These are phyloP conservation scores for Ilex paraguariensis DNA, from an alignment of 305 asterid genomes.

Conservation along the genomic window DNA sequence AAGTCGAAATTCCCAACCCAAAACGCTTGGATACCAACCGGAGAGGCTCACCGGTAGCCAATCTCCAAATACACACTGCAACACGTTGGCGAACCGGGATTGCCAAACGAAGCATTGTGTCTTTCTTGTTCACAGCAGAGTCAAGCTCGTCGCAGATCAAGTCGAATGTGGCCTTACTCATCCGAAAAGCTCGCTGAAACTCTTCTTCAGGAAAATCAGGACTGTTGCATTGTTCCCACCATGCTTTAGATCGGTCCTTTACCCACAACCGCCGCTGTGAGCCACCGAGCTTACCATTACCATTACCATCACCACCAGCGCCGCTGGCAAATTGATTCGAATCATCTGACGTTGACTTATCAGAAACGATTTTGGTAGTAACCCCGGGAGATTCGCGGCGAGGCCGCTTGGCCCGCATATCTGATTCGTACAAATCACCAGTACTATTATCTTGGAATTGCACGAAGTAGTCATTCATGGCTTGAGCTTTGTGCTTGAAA, in stretches of 20 bases:
- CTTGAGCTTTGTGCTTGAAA: background rate
- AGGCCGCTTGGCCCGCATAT: background rate
- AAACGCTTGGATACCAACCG: slow-evolving; percentile 57
- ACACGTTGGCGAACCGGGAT: slow-evolving; percentile 62
- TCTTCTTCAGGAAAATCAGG: slow-evolving; percentile 41
- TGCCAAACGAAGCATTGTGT: slow-evolving; percentile 45
- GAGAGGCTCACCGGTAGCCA: slow-evolving; percentile 65
- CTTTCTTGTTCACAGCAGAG: slow-evolving; percentile 32
- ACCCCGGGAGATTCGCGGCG: background rate
- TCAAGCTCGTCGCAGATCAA: slow-evolving; percentile 44
- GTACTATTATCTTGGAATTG: background rate
- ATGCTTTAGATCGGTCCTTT: slow-evolving; percentile 43
- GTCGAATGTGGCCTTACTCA: slow-evolving; percentile 46
- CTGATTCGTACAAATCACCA: background rate
- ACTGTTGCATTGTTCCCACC: slow-evolving; percentile 55
- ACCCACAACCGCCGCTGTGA: slow-evolving; percentile 44
- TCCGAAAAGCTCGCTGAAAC: slow-evolving; percentile 34
- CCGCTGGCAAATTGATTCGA: background rate
- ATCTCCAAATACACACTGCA: slow-evolving; percentile 56
- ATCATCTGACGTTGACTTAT: background rate
- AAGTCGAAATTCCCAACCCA: slow-evolving; percentile 57
- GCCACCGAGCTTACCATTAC: background rate
- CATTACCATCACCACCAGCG: background rate
- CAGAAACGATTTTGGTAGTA: no score
- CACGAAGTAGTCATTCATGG: background rate